A percentile compares a stretch with the other conserved stretches of the same genome.
Conservation (phyloP, 768 basidiomycete genomes). For the Kwoniella mangroviensis region DNA sequence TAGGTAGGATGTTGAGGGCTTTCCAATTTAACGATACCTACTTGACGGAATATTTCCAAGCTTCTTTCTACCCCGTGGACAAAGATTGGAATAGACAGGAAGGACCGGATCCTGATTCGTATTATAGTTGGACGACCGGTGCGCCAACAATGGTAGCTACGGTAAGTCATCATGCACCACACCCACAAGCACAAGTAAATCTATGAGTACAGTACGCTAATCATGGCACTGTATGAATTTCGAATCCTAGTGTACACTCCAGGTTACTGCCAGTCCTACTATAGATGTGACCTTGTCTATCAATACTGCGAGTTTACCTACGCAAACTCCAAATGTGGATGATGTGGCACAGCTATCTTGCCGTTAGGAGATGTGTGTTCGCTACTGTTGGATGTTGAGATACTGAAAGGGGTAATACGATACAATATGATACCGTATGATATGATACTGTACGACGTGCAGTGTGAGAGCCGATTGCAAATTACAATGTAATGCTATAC, state of each 20-base stretch:
- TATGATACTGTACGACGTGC: too few relatives aligned
- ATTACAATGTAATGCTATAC: too few relatives aligned
- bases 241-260: background rate
- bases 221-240: background rate
- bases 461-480: too few relatives aligned
- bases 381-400: too few relatives aligned
- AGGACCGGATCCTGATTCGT: background rate
- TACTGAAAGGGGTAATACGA: too few relatives aligned
- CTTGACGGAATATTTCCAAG: background rate
- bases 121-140: background rate
- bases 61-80: background rate
- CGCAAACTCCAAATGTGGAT: background rate
- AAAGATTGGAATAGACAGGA: background rate
- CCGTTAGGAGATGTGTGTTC: background rate
- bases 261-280: background rate
- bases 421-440: too few relatives aligned
- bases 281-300: background rate
- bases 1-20: background rate
- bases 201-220: background rate
- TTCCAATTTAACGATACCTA: background rate
- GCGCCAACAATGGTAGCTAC: background rate
- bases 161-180: background rate
- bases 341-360: background rate
- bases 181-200: too few relatives aligned
- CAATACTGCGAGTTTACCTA: background rate